phyloP scores from a whole-genome alignment of 2,329 filamentous ascomycete species.

The Decorospora gaudefroyi region DNA sequence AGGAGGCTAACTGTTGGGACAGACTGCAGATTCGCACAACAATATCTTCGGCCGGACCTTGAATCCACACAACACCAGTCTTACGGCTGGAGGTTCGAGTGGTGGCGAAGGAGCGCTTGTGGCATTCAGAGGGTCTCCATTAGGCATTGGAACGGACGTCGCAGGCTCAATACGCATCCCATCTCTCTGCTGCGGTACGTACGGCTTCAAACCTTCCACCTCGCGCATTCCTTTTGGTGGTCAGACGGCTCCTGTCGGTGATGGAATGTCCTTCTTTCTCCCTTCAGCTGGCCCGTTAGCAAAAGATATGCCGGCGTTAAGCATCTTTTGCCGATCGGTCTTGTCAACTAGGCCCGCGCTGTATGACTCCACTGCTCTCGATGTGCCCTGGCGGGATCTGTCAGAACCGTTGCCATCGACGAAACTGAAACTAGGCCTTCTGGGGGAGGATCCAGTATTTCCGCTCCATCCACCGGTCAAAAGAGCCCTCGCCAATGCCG shows the following conservation, averaged over 20 bases:
- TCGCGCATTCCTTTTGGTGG: conserved; percentile 53
- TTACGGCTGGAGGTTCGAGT: conserved; percentile 65
- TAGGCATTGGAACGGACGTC: conserved; percentile 67
- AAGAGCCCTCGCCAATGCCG: conserved; percentile 6
- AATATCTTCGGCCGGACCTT: conserved; percentile 64
- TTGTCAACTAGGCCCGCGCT: conserved; percentile 5
- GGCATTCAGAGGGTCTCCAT: conserved; percentile 58
- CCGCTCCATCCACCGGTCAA: conserved; percentile 12
- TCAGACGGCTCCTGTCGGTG: neutral
- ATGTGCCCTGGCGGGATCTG: conserved; percentile 7
- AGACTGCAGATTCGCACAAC: conserved; percentile 61
- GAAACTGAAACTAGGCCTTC: conserved; percentile 9
- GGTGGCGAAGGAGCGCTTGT: conserved; percentile 68
- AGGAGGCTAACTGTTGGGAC: too few relatives aligned
- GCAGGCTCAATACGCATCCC: conserved; percentile 54
- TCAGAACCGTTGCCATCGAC: neutral
- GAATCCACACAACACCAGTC: conserved; percentile 62
- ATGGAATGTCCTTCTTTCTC: conserved; percentile 5
- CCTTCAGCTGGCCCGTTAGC: conserved; percentile 8
- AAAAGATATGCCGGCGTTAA: conserved; percentile 5
- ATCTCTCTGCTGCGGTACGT: conserved; percentile 57
- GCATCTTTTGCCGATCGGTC: conserved; percentile 1
- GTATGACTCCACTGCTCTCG: conserved; percentile 5
- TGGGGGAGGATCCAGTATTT: conserved; percentile 7
- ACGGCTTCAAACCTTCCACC: conserved; percentile 58